These are phyloP conservation scores for Pseudozyma flocculosa DNA, from an alignment of 1,284 basidiomycete genomes.

Conservation along the genomic window DNA sequence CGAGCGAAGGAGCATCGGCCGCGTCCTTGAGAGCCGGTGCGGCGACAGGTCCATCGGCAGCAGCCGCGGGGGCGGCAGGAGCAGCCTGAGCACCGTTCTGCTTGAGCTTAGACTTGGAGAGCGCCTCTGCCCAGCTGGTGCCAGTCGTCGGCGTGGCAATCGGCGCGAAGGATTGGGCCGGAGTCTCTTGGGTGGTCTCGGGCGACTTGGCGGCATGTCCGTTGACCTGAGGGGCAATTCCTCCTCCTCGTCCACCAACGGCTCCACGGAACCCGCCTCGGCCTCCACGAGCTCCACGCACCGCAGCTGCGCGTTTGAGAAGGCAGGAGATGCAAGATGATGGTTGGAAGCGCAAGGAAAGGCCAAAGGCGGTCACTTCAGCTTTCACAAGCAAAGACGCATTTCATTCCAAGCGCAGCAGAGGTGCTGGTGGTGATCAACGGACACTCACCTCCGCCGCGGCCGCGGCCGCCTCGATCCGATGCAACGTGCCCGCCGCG, in stretches of 20 bases:
- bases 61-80: conserved; percentile 17
- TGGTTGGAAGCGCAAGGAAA: no score
- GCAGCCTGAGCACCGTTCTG: conserved; percentile 16
- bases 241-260: conserved; percentile 39
- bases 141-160: conserved; percentile 34
- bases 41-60: conserved; percentile 15
- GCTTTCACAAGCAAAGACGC: no score
- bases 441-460: conserved; percentile 21
- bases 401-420: no score
- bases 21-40: conserved; percentile 10
- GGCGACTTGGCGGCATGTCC: conserved; percentile 37
- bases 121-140: conserved; percentile 46
- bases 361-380: no score
- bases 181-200: conserved; percentile 22
- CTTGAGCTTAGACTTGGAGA: conserved; percentile 28
- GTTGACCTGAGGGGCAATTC: conserved; percentile 40
- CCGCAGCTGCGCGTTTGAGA: conserved; percentile 24
- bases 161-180: conserved; percentile 26
- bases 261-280: conserved; percentile 42
- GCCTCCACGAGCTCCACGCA: conserved; percentile 45
- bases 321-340: no score
- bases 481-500: conserved; percentile 34
- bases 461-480: conserved; percentile 33
- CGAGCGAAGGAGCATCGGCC: conserved; percentile 10
- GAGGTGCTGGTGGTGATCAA: not conserved